These are phyloP conservation scores for Trichoderma lentiforme DNA, from an alignment of 2,329 filamentous ascomycete species.

Conservation along the genomic window DNA sequence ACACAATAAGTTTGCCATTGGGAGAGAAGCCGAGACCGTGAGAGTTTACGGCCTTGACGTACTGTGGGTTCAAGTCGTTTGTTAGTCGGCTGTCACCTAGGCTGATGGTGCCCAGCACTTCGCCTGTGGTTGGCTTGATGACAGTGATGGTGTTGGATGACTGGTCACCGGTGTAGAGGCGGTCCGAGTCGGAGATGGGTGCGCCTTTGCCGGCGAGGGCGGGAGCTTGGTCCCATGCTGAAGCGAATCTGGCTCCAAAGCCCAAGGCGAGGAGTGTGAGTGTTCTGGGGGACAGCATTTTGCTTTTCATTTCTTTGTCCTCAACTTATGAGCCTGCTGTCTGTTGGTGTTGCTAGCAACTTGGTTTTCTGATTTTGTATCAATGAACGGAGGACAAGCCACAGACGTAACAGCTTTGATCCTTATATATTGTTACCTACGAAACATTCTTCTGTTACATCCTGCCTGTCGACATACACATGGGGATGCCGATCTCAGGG, in stretches of 20 bases:
- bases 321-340: background rate
- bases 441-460: background rate
- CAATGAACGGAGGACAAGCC: background rate
- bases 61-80: conserved; percentile 18
- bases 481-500: background rate
- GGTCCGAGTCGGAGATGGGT: conserved; percentile 13
- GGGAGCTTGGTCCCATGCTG: conserved; percentile 6
- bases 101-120: conserved; percentile 19
- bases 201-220: conserved; percentile 9
- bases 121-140: conserved; percentile 18
- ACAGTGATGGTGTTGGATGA: conserved; percentile 16
- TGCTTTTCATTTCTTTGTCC: background rate
- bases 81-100: conserved; percentile 14
- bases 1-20: conserved; percentile 19
- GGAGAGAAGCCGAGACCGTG: conserved; percentile 21
- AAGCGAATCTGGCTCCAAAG: background rate
- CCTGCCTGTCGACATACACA: background rate
- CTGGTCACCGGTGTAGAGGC: conserved; percentile 19
- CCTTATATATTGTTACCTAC: background rate
- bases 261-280: background rate
- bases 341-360: background rate
- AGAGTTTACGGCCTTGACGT: conserved; percentile 16
- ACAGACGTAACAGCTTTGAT: background rate
- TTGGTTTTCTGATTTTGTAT: background rate
- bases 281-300: background rate